Evolutionary conservation across 306 rosid species (phyloP).

Genomic region (Cucurbita moschata): DNA sequence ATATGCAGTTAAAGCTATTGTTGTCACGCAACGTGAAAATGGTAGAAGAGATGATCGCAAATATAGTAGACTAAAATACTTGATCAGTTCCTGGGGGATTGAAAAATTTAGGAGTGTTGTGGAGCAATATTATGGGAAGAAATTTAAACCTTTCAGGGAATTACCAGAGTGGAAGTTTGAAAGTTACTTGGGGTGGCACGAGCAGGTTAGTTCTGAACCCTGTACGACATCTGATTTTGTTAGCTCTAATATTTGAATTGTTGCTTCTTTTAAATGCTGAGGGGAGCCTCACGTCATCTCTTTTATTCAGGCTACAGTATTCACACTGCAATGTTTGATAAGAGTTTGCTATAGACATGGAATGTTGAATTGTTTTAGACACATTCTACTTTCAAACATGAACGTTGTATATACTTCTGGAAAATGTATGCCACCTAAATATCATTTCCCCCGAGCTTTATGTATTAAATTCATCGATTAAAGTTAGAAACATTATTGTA

Average conservation of each 20-base stretch:
- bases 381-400: neutral
- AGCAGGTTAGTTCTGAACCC: constrained; percentile 54
- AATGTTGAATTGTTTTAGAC: neutral
- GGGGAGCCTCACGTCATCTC: neutral
- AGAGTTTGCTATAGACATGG: neutral
- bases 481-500: neutral
- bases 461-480: neutral
- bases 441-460: constrained; percentile 1
- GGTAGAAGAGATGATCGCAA: constrained; percentile 97
- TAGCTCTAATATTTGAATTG: neutral
- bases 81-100: constrained; percentile 92
- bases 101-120: constrained; percentile 69
- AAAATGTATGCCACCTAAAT: neutral
- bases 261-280: neutral
- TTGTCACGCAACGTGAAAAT: constrained; percentile 83
- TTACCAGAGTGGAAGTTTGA: constrained; percentile 94
- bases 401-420: neutral
- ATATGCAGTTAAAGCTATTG: constrained; percentile 90
- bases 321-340: neutral
- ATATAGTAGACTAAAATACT: constrained; percentile 91
- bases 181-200: constrained; percentile 93
- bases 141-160: constrained; percentile 58
- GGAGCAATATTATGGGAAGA: constrained; percentile 78
- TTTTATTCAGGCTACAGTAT: neutral
- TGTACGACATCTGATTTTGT: neutral